A percentile compares a stretch with the other conserved stretches of the same genome.
Evolutionary conservation across 108 stramenopile species (phyloP).

Genomic region (Fistulifera solaris): DNA sequence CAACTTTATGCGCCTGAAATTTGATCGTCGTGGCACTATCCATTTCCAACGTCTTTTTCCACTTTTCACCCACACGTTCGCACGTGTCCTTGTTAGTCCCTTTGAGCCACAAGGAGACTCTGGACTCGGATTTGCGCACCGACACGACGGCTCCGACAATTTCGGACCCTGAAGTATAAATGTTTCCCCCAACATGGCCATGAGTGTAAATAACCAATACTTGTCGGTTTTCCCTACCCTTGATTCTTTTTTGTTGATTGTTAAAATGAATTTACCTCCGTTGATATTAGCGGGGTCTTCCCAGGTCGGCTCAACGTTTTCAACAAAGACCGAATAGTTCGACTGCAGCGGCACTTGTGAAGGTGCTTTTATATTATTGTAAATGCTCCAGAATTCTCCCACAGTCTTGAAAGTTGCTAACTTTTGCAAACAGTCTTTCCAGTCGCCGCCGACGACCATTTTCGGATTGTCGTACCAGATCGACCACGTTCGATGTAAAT

Average conservation of each 20-base stretch:
- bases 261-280: slow-evolving; percentile 83
- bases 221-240: slow-evolving; percentile 39
- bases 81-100: slow-evolving; percentile 53
- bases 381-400: slow-evolving; percentile 84
- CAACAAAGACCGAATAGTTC: slow-evolving; percentile 87
- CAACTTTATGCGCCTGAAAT: slow-evolving; percentile 82
- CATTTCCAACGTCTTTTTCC: slow-evolving; percentile 81
- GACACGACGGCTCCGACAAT: slow-evolving; percentile 83
- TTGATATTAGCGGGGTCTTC: slow-evolving; percentile 78
- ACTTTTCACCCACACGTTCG: slow-evolving; percentile 60
- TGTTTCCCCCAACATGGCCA: slow-evolving; percentile 85
- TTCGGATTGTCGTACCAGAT: slow-evolving; percentile 91
- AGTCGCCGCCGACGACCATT: slow-evolving; percentile 57
- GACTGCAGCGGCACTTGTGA: slow-evolving; percentile 40
- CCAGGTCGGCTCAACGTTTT: slow-evolving; percentile 91
- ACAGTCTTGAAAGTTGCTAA: slow-evolving; percentile 79
- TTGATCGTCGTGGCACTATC: slow-evolving; percentile 47
- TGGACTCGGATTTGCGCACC: slow-evolving; percentile 74
- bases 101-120: slow-evolving; percentile 84
- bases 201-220: slow-evolving; percentile 76
- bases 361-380: slow-evolving; percentile 84
- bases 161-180: slow-evolving; percentile 53
- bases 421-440: slow-evolving; percentile 85
- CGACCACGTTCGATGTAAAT: slow-evolving; percentile 41
- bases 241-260: slow-evolving; percentile 57